Evolutionary conservation across 441 rosid genomes (phyloP), one percentile per base, ranked within the genome.

Genomic region (Erodium moschatum): DNA sequence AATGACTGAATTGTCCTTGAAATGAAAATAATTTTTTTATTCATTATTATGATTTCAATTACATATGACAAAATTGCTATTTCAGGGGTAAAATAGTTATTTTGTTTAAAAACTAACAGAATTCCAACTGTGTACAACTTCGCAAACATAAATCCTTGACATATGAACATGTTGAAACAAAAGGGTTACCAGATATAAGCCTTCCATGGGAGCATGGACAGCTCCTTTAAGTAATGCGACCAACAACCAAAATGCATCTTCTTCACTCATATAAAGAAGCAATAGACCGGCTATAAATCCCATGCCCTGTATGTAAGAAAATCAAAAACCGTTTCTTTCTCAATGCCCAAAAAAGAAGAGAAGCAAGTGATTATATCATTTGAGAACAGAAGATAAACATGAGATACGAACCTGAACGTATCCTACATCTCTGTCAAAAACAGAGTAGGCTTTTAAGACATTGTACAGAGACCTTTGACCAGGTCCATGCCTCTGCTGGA

Each of bases 161-260:
- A 40, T 6, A 67, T 33, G 7, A 64, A 20, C 20, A 19, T 64
- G 63, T 44, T 61, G 11, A 56, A 70, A 67, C 33, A 60, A 71
- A 74, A 16, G 60, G 71, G 66, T 72, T 76, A 90, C 98, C 91
- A 85, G 90, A 78, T 89, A 93, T 74, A 93, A 78, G 75, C 98
- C 98, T 82, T 91, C 97, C 95, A 91, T 90, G 42, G 98, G 98
- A 68, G 98, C 86, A 78, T 89, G 98, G 64, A 93, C 96, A 67
- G 97, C 93, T 77, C 98, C 98, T 81, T 93, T 91, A 69, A 93
- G 85, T 73, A 93, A 84, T 42, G 98, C 97, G 77, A 93, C 97
- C 80, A 91, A 75, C 74, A 93, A 76, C 98, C 98, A 93, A 79
- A 91, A 93, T 8, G 88, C 98, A 77, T 93, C 97, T 78, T 93